Percentiles rank a stretch among this genome's conserved stretches.
These are phyloP conservation scores for Schoenoplectus triqueter DNA, from an alignment of 202 grass and related monocot species.

Conservation along the genomic window DNA sequence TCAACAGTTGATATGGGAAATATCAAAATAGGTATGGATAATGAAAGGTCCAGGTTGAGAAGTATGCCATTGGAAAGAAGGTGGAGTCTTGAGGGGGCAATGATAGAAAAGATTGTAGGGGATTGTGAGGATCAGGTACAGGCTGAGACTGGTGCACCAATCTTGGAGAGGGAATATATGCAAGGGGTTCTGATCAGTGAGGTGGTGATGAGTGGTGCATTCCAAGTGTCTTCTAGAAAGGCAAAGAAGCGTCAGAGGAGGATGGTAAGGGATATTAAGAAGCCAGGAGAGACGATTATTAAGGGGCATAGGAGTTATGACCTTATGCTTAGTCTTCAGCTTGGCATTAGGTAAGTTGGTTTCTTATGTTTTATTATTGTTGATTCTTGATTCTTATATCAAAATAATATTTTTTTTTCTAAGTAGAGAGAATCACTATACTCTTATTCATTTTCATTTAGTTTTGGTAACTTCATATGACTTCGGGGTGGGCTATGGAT, in stretches of 20 bases:
- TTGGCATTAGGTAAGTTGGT: constrained; percentile 82
- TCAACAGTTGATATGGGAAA: constrained; percentile 92
- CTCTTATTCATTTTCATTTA: not conserved
- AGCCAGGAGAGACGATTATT: constrained; percentile 86
- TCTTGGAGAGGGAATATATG: constrained; percentile 98
- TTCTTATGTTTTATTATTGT: constrained; percentile 38
- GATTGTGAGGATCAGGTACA: constrained; percentile 47
- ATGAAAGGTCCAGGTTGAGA: constrained; percentile 51
- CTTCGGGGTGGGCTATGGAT: not conserved
- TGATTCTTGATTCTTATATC: constrained; percentile 28
- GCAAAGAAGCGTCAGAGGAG: constrained; percentile 74
- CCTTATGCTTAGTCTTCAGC: constrained; percentile 97
- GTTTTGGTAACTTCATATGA: not conserved
- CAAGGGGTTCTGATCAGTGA: constrained; percentile 98
- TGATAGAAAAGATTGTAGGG: constrained; percentile 90
- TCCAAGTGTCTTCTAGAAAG: constrained; percentile 78
- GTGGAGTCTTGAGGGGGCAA: constrained; percentile 96
- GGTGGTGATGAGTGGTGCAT: constrained; percentile 67
- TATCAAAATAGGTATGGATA: constrained; percentile 61
- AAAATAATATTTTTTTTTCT: not conserved
- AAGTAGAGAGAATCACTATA: not conserved
- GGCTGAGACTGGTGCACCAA: constrained; percentile 50
- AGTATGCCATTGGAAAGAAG: constrained; percentile 88
- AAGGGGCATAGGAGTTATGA: constrained; percentile 98
- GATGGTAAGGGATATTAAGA: constrained; percentile 73